A percentile compares a stretch with the other conserved stretches of the same genome.
Conservation (phyloP, 1,284 basidiomycete genomes). For the Puccinia sorghi region DNA sequence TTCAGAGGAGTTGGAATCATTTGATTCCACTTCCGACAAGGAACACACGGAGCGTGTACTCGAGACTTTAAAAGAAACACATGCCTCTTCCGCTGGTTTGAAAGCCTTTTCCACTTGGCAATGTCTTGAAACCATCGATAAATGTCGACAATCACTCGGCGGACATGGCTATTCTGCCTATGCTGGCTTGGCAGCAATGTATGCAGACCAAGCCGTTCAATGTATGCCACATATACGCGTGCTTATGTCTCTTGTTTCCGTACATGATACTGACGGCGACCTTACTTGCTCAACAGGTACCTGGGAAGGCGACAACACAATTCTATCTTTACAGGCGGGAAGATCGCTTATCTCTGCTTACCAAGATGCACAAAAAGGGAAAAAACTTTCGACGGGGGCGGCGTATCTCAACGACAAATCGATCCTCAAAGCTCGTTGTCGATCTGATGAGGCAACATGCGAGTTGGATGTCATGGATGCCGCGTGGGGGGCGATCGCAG, state of each 20-base stretch:
- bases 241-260: conserved; percentile 34
- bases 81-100: conserved; percentile 64
- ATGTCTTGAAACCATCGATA: conserved; percentile 64
- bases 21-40: conserved; percentile 60
- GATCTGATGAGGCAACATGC: conserved; percentile 54
- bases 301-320: conserved; percentile 58
- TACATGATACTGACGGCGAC: not conserved
- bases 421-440: conserved; percentile 54
- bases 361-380: conserved; percentile 57
- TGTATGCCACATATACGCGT: conserved; percentile 53
- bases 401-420: conserved; percentile 57
- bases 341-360: conserved; percentile 57
- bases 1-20: conserved; percentile 62
- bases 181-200: conserved; percentile 64
- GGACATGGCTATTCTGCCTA: conserved; percentile 66
- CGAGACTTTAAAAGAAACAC: conserved; percentile 65
- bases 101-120: conserved; percentile 67
- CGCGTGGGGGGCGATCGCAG: conserved; percentile 57
- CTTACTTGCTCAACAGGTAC: conserved; percentile 51
- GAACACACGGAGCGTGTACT: conserved; percentile 58
- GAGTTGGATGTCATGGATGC: conserved; percentile 57
- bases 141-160: conserved; percentile 64
- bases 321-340: conserved; percentile 57
- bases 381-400: conserved; percentile 54
- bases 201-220: conserved; percentile 64